Evolutionary conservation across 495 filamentous ascomycete species (phyloP).

Genomic region (Mytilinidion resinicola): DNA sequence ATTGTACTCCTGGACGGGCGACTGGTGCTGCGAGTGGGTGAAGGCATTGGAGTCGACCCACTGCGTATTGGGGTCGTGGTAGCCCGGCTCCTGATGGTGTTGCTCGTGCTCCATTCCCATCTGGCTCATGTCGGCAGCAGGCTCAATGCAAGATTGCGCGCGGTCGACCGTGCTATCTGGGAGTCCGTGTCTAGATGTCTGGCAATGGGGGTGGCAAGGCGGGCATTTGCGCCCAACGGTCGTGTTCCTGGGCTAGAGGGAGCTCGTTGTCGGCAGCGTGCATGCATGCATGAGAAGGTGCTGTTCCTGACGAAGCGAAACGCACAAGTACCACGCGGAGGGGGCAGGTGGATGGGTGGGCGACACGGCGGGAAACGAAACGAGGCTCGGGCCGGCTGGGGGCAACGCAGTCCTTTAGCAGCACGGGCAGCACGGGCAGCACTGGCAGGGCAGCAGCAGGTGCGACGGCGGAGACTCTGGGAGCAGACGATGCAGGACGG

Average conservation of each 20-base stretch:
- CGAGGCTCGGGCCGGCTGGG: not conserved
- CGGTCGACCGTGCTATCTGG: slow-evolving; percentile 32
- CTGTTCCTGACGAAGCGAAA: slow-evolving; percentile 29
- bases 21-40: slow-evolving; percentile 35
- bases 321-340: slow-evolving; percentile 11
- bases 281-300: slow-evolving; percentile 31
- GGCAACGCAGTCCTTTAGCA: too few species aligned
- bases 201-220: slow-evolving; percentile 10
- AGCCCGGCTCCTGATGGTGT: slow-evolving; percentile 28
- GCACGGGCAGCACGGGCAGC: not conserved
- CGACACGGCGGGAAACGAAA: slow-evolving; percentile 8
- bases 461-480: too few species aligned
- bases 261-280: slow-evolving; percentile 21
- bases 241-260: slow-evolving; percentile 23
- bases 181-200: slow-evolving; percentile 20
- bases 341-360: slow-evolving; percentile 3
- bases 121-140: slow-evolving; percentile 31
- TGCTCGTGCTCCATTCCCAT: slow-evolving; percentile 38
- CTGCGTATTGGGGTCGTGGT: slow-evolving; percentile 29
- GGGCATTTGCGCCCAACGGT: slow-evolving; percentile 19
- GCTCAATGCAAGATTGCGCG: not conserved
- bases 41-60: slow-evolving; percentile 31
- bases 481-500: slow-evolving; percentile 3
- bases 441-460: slow-evolving; percentile 16
- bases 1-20: slow-evolving; percentile 42